Conservation (phyloP, 1,139 yeast species). For the Scheffersomyces titani region DNA sequence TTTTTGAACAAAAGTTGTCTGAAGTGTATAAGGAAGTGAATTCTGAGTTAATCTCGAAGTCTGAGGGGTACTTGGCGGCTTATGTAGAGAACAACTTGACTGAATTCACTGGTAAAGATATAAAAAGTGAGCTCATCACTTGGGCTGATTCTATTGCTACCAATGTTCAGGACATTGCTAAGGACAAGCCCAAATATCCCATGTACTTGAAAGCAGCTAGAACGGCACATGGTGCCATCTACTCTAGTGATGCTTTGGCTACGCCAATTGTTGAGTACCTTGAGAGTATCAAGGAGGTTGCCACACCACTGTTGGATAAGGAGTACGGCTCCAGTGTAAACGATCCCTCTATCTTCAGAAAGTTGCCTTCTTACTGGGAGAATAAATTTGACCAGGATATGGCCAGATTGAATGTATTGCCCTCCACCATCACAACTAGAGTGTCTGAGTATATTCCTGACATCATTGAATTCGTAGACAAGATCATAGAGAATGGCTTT, state of each 20-base stretch:
- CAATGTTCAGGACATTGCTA: constrained; percentile 52
- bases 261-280: constrained; percentile 41
- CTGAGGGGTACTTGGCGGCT: constrained; percentile 42
- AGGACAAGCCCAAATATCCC: constrained; percentile 74
- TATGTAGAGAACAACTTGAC: constrained; percentile 64
- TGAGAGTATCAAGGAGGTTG: constrained; percentile 61
- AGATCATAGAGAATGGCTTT: constrained; percentile 74
- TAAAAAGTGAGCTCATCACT: constrained; percentile 38
- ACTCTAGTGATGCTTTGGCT: constrained; percentile 1
- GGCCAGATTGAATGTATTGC: constrained; percentile 78
- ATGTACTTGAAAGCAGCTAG: constrained; percentile 76
- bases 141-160: constrained; percentile 51
- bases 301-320: constrained; percentile 72
- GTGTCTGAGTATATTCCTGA: constrained; percentile 98
- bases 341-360: constrained; percentile 81
- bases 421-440: constrained; percentile 85
- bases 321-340: constrained; percentile 74
- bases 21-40: constrained; percentile 31
- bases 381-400: constrained; percentile 80
- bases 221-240: constrained; percentile 51
- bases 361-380: constrained; percentile 91
- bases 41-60: constrained; percentile 38
- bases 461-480: constrained; percentile 74
- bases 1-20: constrained; percentile 60
- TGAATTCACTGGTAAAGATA: constrained; percentile 30